Conservation (phyloP, 805 yeast genomes). For the Kluyveromyces lactis region DNA sequence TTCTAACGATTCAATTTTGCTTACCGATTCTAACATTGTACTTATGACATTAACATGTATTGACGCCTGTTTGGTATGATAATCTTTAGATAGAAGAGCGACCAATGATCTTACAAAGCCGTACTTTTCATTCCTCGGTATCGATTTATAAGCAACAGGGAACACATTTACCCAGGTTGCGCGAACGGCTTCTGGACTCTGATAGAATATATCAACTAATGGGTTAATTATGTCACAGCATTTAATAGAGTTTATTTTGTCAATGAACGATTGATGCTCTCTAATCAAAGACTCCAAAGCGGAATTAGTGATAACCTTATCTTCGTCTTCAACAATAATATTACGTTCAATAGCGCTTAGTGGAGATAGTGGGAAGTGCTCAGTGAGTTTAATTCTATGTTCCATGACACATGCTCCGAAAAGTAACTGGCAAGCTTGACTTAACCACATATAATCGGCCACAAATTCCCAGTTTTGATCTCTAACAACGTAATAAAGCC, state of each 20-base stretch:
- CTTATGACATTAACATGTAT: constrained; percentile 81
- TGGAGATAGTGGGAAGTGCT: constrained; percentile 47
- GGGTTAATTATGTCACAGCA: constrained; percentile 63
- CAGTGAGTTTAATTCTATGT: constrained; percentile 37
- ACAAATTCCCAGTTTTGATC: constrained; percentile 97
- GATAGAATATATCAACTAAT: constrained; percentile 71
- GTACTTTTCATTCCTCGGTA: constrained; percentile 71
- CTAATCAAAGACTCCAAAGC: constrained; percentile 27
- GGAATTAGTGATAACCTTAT: constrained; percentile 8
- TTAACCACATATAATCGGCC: constrained; percentile 90
- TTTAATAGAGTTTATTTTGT: constrained; percentile 31
- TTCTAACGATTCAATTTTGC: constrained; percentile 61
- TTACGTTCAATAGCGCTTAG: constrained; percentile 34
- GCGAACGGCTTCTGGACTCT: constrained; percentile 71
- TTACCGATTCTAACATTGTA: constrained; percentile 75
- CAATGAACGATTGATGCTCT: constrained; percentile 25
- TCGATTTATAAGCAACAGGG: constrained; percentile 68
- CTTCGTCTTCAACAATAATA: constrained; percentile 6
- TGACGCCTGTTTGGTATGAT: constrained; percentile 85
- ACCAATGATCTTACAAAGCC: constrained; percentile 81
- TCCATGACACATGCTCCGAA: constrained; percentile 66
- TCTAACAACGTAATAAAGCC: constrained; percentile 78
- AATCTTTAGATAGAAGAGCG: constrained; percentile 76
- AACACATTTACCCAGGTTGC: constrained; percentile 77
- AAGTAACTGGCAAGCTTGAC: constrained; percentile 81